Evolutionary conservation across 1,284 basidiomycete species (phyloP), one percentile per base, ranked within the genome.

Genomic region (Takashimella tepidaria): DNA sequence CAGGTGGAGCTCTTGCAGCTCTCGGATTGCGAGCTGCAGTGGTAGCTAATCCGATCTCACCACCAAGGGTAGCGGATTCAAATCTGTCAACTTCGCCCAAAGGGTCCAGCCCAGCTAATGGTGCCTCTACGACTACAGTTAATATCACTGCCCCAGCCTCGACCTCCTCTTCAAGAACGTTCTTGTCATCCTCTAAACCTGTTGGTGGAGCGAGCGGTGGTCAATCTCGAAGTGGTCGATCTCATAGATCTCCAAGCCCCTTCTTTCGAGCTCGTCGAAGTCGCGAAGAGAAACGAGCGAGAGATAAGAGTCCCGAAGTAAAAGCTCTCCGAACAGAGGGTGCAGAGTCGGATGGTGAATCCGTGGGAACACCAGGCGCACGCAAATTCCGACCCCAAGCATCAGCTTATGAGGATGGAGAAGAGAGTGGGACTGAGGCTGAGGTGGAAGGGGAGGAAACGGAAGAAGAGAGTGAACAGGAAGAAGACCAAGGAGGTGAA

Each of bases 241-340:
- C 43, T 16, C 51, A 63, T 5, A 64, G 74, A 11, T 66, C 69
- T 5, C 68, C 70, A 1, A 68, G 64, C 41, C 74, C 74, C 0
- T 75, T 76, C 62, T 76, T 76, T 63, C 63, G 71, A 26, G 72
- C 68, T 2, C 57, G 72, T 22, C 60, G 67, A 20, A 64, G 65
- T 1, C 62, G 75, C 44, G 69, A 73, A 43, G 62, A 72, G 48
- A 63, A 65, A 1, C 53, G 69, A 6, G 65, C 63, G 10, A 82
- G 86, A 51, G 86, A 88, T 25, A 70, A 80, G 3, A 87, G 85
- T 13, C 87, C 88, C 0, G 80, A 82, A 11, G 84, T 88, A 19
- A 80, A 83, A 45, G 83, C 88, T 1, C 80, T 92, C 53, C 58
- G 55, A 24, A 83, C 84, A 20, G 82, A 84, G 47, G 87, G 88